Conservation (phyloP, 768 basidiomycete species). For the Auricularia auricula-judae region DNA sequence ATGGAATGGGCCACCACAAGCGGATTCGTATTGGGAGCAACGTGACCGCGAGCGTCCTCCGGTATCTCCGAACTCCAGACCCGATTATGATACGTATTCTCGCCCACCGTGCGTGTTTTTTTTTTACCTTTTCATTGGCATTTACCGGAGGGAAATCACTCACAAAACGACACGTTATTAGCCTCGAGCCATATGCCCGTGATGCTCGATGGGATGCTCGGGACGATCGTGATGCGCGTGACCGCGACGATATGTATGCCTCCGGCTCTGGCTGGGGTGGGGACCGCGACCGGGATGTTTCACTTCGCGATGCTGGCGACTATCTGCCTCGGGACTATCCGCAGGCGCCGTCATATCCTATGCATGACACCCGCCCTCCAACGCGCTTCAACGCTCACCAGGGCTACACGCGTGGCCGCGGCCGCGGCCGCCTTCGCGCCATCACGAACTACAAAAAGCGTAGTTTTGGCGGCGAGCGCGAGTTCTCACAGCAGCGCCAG, state of each 20-base stretch:
- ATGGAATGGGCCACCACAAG: neutral
- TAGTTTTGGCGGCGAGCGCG: neutral
- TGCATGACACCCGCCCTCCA: neutral
- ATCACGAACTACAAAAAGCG: neutral
- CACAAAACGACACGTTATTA: too few species aligned
- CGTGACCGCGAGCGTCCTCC: neutral
- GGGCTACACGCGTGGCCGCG: neutral
- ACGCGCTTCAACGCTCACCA: neutral
- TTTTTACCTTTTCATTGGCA: too few species aligned
- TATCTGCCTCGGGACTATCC: too few species aligned
- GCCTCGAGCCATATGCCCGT: too few species aligned
- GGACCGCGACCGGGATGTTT: too few species aligned
- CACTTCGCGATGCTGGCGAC: too few species aligned
- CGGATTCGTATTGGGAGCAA: neutral
- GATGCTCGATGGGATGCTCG: too few species aligned
- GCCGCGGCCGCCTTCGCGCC: neutral
- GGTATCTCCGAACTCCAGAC: neutral
- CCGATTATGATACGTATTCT: neutral
- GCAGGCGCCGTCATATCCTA: too few species aligned
- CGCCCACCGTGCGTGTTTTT: neutral
- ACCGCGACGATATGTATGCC: too few species aligned
- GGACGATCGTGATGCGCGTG: too few species aligned
- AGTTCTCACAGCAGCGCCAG: neutral
- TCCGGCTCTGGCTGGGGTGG: too few species aligned
- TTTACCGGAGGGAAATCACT: too few species aligned